A percentile compares a stretch with the other conserved stretches of the same genome.
Conservation (phyloP, 148 eudicot species). For the Limonium bicolor region DNA sequence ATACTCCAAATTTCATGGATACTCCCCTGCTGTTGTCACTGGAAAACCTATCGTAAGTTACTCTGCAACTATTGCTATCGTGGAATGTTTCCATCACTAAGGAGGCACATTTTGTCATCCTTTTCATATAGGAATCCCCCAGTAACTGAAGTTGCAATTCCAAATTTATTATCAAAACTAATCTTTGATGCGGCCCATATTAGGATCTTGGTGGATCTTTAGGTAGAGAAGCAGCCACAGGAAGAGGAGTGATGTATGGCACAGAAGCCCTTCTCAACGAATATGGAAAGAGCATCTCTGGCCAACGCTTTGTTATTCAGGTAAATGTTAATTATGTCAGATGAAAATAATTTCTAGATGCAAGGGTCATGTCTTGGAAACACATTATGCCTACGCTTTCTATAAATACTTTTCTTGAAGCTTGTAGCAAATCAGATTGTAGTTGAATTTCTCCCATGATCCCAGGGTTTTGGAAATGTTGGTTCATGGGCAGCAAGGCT, state of each 20-base stretch:
- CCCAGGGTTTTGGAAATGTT: conserved; percentile 36
- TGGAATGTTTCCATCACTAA: too few species aligned
- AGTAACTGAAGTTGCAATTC: too few species aligned
- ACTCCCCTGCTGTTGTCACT: conserved; percentile 54
- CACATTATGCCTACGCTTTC: too few species aligned
- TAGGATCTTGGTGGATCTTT: conserved; percentile 13
- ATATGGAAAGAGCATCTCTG: conserved; percentile 3
- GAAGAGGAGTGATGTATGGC: conserved; percentile 7
- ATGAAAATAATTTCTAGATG: not conserved
- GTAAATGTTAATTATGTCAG: not conserved
- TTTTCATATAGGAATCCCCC: too few species aligned
- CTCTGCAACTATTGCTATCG: not conserved
- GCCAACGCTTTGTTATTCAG: conserved; percentile 5
- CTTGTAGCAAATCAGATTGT: too few species aligned
- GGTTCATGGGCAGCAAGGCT: conserved; percentile 97
- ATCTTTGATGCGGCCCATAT: too few species aligned
- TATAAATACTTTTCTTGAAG: too few species aligned
- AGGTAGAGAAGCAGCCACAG: conserved; percentile 11
- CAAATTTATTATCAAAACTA: too few species aligned
- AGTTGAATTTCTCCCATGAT: too few species aligned
- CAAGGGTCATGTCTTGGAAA: too few species aligned
- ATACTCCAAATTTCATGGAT: conserved; percentile 57
- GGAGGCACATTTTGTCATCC: too few species aligned
- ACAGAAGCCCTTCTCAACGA: conserved; percentile 9
- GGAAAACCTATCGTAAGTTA: conserved; percentile 62